Conservation (phyloP, 768 basidiomycete species). For the Pisolithus orientalis region DNA sequence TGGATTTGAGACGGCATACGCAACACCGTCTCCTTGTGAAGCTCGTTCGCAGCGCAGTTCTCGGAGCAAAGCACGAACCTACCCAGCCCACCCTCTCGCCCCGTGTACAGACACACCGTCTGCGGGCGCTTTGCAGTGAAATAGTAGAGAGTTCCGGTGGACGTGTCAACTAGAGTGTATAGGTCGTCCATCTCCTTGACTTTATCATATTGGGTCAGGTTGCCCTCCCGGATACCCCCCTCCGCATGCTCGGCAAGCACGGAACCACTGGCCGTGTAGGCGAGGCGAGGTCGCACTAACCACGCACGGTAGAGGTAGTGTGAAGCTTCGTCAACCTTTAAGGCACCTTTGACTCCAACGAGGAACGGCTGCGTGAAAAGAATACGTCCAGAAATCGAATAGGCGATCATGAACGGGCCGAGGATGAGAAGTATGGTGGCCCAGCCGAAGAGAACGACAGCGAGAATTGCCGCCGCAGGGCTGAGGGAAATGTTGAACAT, state of each 20-base stretch:
- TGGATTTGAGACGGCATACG: slow-evolving; percentile 11
- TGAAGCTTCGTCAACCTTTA: slow-evolving; percentile 4
- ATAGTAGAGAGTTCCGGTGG: slow-evolving; percentile 12
- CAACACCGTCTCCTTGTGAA: slow-evolving; percentile 17
- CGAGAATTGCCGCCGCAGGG: not conserved
- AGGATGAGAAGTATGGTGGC: not conserved
- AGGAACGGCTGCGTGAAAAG: slow-evolving; percentile 13
- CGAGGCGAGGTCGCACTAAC: slow-evolving; percentile 3
- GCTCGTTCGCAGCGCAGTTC: slow-evolving; percentile 8
- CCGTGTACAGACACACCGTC: slow-evolving; percentile 16
- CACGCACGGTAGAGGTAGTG: slow-evolving; percentile 11
- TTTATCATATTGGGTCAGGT: not conserved
- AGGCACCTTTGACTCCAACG: slow-evolving; percentile 14
- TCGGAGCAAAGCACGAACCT: slow-evolving; percentile 19
- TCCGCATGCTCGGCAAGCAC: slow-evolving; percentile 3
- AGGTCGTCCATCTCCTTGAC: not conserved
- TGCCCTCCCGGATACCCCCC: slow-evolving; percentile 3
- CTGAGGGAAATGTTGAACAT: not conserved
- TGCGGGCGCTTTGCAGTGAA: slow-evolving; percentile 11
- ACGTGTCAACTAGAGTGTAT: slow-evolving; percentile 15
- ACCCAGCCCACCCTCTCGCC: slow-evolving; percentile 16
- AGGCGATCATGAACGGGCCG: slow-evolving; percentile 7
- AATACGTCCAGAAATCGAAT: slow-evolving; percentile 14
- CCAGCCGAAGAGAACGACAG: not conserved
- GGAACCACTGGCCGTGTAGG: slow-evolving; percentile 12